phyloP scores from a whole-genome alignment of 2,329 filamentous ascomycete genomes.

The Exophiala lecanii-corni region DNA sequence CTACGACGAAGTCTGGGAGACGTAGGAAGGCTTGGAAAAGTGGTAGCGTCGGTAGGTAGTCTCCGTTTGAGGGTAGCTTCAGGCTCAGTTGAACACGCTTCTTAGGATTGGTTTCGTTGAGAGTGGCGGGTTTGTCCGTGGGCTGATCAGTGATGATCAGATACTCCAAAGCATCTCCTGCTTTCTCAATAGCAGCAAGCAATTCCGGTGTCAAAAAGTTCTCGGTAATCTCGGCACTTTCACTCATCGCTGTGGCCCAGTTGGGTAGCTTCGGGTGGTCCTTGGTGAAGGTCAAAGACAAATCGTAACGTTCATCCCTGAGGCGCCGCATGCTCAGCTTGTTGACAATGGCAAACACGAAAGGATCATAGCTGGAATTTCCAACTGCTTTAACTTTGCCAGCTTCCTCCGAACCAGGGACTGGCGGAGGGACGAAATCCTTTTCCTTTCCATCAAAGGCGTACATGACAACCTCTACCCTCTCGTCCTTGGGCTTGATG shows the following conservation, averaged over 20 bases:
- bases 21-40: constrained; percentile 79
- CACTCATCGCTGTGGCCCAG: constrained; percentile 93
- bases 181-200: constrained; percentile 69
- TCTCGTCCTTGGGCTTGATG: constrained; percentile 64
- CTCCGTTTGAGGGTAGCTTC: constrained; percentile 59
- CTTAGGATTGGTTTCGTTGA: constrained; percentile 76
- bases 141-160: constrained; percentile 88
- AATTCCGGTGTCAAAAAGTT: constrained; percentile 82
- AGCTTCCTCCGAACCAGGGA: constrained; percentile 57
- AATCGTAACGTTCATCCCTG: constrained; percentile 88
- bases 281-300: constrained; percentile 89
- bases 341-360: constrained; percentile 93
- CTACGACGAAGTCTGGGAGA: constrained; percentile 75
- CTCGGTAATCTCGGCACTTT: constrained; percentile 92
- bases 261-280: constrained; percentile 82
- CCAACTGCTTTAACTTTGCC: constrained; percentile 56
- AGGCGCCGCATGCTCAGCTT: constrained; percentile 89
- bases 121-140: constrained; percentile 73
- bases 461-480: constrained; percentile 72
- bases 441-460: constrained; percentile 90
- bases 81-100: constrained; percentile 80
- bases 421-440: constrained; percentile 62
- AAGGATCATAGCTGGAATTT: constrained; percentile 72
- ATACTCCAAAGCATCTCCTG: constrained; percentile 78
- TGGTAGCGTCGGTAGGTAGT: constrained; percentile 63